Percentiles rank a stretch among this genome's conserved stretches.
Evolutionary conservation across 805 yeast genomes (phyloP).

Genomic region (Metschnikowia orientalis): DNA sequence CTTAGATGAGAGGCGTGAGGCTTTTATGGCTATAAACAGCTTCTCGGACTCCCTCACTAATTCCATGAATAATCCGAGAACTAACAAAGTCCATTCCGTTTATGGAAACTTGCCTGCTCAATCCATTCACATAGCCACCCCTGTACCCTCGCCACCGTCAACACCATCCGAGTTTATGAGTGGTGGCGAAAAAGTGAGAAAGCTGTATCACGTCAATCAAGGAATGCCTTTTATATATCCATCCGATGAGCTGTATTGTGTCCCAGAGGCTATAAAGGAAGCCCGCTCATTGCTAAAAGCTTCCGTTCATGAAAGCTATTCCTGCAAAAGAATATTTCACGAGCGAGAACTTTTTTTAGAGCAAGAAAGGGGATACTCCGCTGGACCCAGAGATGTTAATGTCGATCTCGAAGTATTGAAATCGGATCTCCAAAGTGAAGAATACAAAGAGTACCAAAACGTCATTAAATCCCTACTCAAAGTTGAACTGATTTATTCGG

Average conservation of each 20-base stretch:
- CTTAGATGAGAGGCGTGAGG: conserved; percentile 2
- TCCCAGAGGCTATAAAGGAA: conserved; percentile 75
- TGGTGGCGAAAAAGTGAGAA: conserved; percentile 47
- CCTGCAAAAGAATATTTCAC: conserved; percentile 65
- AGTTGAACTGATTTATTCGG: conserved; percentile 57
- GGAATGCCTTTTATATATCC: conserved; percentile 68
- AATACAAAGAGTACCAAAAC: conserved; percentile 30
- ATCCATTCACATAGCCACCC: conserved; percentile 73
- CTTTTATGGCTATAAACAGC: conserved; percentile 36
- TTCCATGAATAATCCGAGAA: conserved; percentile 54
- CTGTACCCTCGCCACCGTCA: conserved; percentile 76
- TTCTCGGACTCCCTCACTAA: conserved; percentile 55
- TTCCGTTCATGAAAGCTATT: conserved; percentile 61
- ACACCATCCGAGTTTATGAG: conserved; percentile 42
- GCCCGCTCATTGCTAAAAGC: conserved; percentile 66
- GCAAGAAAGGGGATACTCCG: conserved; percentile 58
- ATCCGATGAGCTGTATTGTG: conserved; percentile 26
- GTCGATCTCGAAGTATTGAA: conserved; percentile 28
- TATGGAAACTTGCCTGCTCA: conserved; percentile 48
- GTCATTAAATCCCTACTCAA: conserved; percentile 44
- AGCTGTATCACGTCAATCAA: conserved; percentile 61
- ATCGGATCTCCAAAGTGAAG: conserved; percentile 9
- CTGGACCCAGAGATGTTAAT: conserved; percentile 9
- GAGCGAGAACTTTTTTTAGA: conserved; percentile 68
- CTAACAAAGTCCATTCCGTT: conserved; percentile 42